Evolutionary conservation across 75 land plant genomes (phyloP).

Genomic region (Larix kaempferi): DNA sequence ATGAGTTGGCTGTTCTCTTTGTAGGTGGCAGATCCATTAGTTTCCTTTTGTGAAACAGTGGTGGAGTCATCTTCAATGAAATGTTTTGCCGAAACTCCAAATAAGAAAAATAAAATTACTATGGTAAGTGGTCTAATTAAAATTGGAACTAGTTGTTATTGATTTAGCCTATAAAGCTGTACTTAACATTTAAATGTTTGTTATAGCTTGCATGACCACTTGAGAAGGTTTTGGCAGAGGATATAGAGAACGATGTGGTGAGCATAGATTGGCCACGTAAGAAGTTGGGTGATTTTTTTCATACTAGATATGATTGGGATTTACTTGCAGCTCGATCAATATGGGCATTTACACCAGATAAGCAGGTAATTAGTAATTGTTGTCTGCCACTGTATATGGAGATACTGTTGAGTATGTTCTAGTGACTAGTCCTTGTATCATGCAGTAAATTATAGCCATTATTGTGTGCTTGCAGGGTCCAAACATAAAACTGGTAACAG

Average conservation of each 20-base stretch:
- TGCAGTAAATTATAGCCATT: neutral
- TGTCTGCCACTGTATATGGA: neutral
- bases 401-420: neutral
- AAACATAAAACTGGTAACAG: constrained; percentile 32
- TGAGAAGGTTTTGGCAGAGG: constrained; percentile 94
- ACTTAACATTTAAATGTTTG: neutral
- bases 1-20: neutral
- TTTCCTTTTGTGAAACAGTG: constrained; percentile 99
- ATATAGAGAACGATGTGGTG: constrained; percentile 95
- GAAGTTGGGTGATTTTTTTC: constrained; percentile 83
- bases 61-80: constrained; percentile 96
- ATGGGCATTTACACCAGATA: constrained; percentile 99
- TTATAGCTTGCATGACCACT: constrained; percentile 91
- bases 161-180: neutral
- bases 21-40: constrained; percentile 99
- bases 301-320: constrained; percentile 94
- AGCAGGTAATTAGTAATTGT: constrained; percentile 63
- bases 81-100: constrained; percentile 99
- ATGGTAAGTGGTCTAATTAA: constrained; percentile 56
- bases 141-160: neutral
- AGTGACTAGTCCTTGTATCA: neutral
- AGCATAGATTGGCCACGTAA: constrained; percentile 86
- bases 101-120: constrained; percentile 95
- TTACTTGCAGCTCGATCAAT: constrained; percentile 95
- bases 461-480: constrained; percentile 73